Evolutionary conservation across 441 rosid genomes (phyloP).

Genomic region (Corymbia citriodora): DNA sequence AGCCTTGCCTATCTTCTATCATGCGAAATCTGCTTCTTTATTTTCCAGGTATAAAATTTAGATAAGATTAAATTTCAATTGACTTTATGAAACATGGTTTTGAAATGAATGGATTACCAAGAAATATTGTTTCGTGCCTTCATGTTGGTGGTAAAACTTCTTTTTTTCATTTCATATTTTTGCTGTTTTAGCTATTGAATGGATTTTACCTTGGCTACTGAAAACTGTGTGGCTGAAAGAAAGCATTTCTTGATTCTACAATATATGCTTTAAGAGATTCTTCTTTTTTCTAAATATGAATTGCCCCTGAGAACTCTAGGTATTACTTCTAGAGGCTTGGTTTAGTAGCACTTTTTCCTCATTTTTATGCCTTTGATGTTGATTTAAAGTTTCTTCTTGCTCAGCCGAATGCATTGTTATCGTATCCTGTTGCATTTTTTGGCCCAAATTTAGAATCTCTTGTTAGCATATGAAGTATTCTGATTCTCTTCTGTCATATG

Average conservation of each 20-base stretch:
- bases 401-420: not conserved
- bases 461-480: not conserved
- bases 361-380: not conserved
- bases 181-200: not conserved
- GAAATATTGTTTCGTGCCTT: not conserved
- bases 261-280: not conserved
- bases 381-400: not conserved
- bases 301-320: not conserved
- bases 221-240: not conserved
- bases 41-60: slow-evolving; percentile 63
- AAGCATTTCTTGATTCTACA: not conserved
- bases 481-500: not conserved
- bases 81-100: not conserved
- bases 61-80: slow-evolving; percentile 9
- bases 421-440: not conserved
- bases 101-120: not conserved
- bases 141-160: not conserved
- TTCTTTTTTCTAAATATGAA: not conserved
- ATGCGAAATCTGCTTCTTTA: slow-evolving; percentile 62
- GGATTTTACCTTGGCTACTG: not conserved
- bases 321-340: not conserved
- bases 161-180: not conserved
- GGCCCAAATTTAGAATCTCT: not conserved
- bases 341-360: not conserved
- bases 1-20: slow-evolving; percentile 41